Base-by-base conservation (phyloP, 2,329 filamentous ascomycete species). In the Blastomyces emzantsi region DNA sequence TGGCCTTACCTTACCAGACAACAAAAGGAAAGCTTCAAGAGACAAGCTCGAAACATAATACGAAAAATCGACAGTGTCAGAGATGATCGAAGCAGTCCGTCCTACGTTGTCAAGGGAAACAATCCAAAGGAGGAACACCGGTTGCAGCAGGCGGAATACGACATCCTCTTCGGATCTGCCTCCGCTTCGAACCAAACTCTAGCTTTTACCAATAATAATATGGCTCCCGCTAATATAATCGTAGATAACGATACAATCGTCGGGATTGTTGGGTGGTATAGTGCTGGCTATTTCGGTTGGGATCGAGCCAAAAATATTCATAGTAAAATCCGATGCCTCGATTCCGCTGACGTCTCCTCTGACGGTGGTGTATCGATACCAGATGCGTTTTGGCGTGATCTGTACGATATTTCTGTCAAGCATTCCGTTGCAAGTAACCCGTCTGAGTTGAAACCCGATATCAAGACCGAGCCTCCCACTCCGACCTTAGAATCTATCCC, bases 281-380 rank as follows among this genome's bases (percentile, higher is more conserved):
- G 75, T 62, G 72, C 75, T 56, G 76, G 76, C 51, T 77, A 73
- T 62, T 78, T 78, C 66, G 75, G 75, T 19, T 69, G 71, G 51
- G 67, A 71, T 47, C 70, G 73, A 61, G 73, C 73, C 43, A 69
- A 68, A 49, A 71, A 69, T 60, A 66, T 77, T 54, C 76, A 78
- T 65, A 69, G 64, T 57, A 66, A 70, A 59, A 67, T 74, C 28
- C 71, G 75, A 62, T 68, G 64, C 33, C 39, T 55, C 30, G 60
- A 60, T 71, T 61, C 70, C 69, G 2, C 68, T 65, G 19, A 64
- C 62, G 43, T 66, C 33, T 45, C 63, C 25, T 9, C 52, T 49
- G 28, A 64, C 57, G 64, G 62, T 43, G 60, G 66, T 28, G 62
- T 64, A 45, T 62, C 64, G 30, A 68, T 67, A 15, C 66, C 69